Evolutionary conservation across 495 filamentous ascomycete genomes (phyloP).

Genomic region (Daldinia decipiens): DNA sequence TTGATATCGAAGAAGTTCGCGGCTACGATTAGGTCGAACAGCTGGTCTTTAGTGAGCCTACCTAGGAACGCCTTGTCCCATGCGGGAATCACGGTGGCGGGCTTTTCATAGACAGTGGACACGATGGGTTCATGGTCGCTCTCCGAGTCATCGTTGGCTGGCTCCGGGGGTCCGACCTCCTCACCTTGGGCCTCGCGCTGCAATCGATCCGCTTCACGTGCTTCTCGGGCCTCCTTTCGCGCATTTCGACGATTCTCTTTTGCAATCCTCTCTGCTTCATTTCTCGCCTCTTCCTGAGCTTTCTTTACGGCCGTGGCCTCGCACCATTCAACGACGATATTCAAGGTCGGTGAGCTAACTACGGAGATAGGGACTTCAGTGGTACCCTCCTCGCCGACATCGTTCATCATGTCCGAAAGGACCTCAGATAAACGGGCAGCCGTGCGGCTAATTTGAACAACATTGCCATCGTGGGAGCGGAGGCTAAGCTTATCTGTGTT

Average conservation of each 20-base stretch:
- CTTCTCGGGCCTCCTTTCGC: background rate
- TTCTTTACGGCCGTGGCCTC: background rate
- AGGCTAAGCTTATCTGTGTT: background rate
- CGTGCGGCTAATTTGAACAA: background rate
- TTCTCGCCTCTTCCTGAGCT: background rate
- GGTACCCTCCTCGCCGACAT: background rate
- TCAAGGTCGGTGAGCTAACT: background rate
- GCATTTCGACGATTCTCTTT: background rate
- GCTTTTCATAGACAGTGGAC: too few relatives aligned
- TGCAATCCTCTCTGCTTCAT: background rate
- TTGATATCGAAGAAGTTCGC: conserved; percentile 81
- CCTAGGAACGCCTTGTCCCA: background rate
- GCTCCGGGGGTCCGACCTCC: too few relatives aligned
- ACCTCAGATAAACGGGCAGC: background rate
- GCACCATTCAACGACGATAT: background rate
- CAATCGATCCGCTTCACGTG: too few relatives aligned
- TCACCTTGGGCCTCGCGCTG: too few relatives aligned
- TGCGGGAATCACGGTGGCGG: too few relatives aligned
- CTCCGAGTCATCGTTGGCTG: too few relatives aligned
- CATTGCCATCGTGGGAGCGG: background rate
- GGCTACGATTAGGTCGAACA: conserved; percentile 54
- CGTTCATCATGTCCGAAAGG: background rate
- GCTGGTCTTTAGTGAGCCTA: background rate
- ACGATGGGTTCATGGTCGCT: too few relatives aligned
- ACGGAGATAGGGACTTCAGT: background rate